phyloP scores from a whole-genome alignment of 2,329 filamentous ascomycete genomes.

The Dothistroma pini region DNA sequence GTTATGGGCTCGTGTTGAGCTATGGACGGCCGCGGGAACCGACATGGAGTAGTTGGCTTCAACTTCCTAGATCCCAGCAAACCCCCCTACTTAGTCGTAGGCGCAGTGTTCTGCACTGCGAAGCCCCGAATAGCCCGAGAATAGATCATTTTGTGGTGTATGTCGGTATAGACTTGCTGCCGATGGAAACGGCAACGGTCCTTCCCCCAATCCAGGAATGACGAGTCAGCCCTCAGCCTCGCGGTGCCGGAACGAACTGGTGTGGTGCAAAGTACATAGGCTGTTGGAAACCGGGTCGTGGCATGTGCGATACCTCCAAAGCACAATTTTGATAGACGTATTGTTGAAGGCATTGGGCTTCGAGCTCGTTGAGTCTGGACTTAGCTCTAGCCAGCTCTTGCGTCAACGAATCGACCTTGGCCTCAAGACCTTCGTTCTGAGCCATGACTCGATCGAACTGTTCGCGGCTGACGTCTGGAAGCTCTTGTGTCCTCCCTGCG shows the following conservation, averaged over 20 bases:
- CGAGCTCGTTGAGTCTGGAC: constrained; percentile 1
- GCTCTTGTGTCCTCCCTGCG: neutral
- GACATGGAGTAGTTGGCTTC: neutral
- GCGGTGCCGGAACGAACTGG: constrained; percentile 9
- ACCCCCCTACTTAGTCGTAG: neutral
- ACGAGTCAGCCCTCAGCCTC: neutral
- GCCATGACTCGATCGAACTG: neutral
- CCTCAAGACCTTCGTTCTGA: neutral
- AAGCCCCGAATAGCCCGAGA: neutral
- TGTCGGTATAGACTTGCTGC: too few relatives aligned
- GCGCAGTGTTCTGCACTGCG: neutral
- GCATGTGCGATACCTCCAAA: constrained; percentile 1
- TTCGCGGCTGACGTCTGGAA: constrained; percentile 1
- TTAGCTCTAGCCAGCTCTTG: neutral
- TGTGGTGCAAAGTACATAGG: constrained; percentile 9
- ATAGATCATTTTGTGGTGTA: too few relatives aligned
- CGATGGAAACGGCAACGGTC: too few relatives aligned
- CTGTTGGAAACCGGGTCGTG: neutral
- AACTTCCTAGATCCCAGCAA: neutral
- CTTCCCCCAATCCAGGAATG: too few relatives aligned
- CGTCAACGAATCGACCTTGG: neutral
- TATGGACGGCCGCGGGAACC: neutral
- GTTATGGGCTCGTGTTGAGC: neutral
- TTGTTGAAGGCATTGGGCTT: neutral
- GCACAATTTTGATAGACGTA: neutral